These are phyloP conservation scores for Dictyostelium capitatum DNA, from an alignment of 78 protist species.

Conservation along the genomic window DNA sequence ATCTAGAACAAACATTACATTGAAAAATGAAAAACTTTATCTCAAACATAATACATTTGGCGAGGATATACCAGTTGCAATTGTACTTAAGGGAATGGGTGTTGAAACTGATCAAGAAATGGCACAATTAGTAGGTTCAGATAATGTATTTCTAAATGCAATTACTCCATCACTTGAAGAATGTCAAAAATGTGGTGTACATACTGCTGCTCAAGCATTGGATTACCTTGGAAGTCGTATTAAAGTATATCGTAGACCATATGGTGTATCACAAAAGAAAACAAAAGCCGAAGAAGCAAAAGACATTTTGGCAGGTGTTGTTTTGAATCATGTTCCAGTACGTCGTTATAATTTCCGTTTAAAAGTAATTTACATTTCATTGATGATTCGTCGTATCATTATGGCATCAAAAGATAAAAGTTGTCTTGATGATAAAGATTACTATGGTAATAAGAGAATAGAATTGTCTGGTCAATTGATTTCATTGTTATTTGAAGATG, in stretches of 20 bases:
- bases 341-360: constrained; percentile 88
- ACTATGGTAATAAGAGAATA: constrained; percentile 99
- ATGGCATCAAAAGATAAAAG: constrained; percentile 91
- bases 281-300: constrained; percentile 83
- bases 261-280: constrained; percentile 32
- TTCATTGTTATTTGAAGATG: constrained; percentile 90
- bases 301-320: constrained; percentile 91
- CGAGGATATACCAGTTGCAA: constrained; percentile 94
- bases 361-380: constrained; percentile 99
- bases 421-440: constrained; percentile 98
- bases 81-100: constrained; percentile 98
- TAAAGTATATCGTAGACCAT: constrained; percentile 59
- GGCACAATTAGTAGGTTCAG: constrained; percentile 95
- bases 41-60: constrained; percentile 95
- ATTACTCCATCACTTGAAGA: constrained; percentile 98
- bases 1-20: constrained; percentile 87
- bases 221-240: constrained; percentile 95
- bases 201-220: constrained; percentile 92
- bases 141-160: constrained; percentile 86
- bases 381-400: constrained; percentile 96
- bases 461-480: constrained; percentile 98
- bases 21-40: constrained; percentile 85
- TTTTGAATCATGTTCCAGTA: constrained; percentile 98
- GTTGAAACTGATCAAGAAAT: constrained; percentile 96
- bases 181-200: constrained; percentile 83